Base-by-base conservation (phyloP, 495 filamentous ascomycete genomes). In the Podospora didyma region DNA sequence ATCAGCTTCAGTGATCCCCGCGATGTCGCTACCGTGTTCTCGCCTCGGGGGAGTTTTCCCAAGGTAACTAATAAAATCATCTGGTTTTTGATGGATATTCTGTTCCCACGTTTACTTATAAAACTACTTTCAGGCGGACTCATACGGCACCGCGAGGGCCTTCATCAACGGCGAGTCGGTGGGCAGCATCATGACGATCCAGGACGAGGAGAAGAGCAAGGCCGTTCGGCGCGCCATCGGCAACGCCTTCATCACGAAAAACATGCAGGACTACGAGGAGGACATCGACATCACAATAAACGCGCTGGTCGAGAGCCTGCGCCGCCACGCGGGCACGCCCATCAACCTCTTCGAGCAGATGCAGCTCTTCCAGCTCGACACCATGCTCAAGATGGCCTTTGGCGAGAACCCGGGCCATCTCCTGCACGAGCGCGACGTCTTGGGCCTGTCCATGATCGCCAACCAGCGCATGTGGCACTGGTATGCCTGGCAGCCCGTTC, bases 1-100 rank as follows among this genome's bases (percentile, higher is more conserved):
- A 53, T 82, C 23, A 77, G 72, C 17, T 62, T 83, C 7, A 64
- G 68, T 9, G 68, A 75, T 52, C 61, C 64, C 0, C 60, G 42
- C 5, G 61, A 56, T 17, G 65, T 79, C 46, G 45, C 47, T 3
- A 59, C 50, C 0, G 59, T 77, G 2, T 37, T 22, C 12, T 45
- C 35, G 3, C 19, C 51, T 35, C 21, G 51, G 14, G 39, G 37
- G 22, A 35, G 51, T n/a, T 53, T 53, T 35, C 37, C 51, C 12
- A 53, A 53, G 51, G 51, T 53, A 24, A 31, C 26, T 31, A 46
- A 11, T n/a, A 46, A 46, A 46, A n/a, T n/a, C n/a, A n/a, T n/a
- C n/a, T n/a, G n/a, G n/a, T n/a, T n/a, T n/a, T n/a, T n/a, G n/a
- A n/a, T n/a, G n/a, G n/a, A n/a, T n/a, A n/a, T n/a, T n/a, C n/a